Base-by-base conservation (phyloP, 73 alveolate species). In the Tetrahymena elliotti region DNA sequence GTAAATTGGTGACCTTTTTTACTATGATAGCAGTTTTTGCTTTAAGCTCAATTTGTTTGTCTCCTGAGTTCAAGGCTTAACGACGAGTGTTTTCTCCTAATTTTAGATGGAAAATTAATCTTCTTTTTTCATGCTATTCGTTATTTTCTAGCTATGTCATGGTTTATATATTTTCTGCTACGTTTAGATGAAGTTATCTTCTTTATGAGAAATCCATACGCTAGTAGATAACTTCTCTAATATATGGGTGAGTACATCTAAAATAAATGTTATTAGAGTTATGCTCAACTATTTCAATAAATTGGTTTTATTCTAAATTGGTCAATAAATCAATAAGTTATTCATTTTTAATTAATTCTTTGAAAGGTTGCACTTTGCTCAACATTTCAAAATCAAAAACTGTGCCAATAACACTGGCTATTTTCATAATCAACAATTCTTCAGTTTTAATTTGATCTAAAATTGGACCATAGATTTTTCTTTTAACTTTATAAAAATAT, bases 271-370 rank as follows among this genome's bases (percentile, higher is more conserved):
- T 84, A 20, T 37, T 35, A 3, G 52, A 31, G 37, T 84, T 84
- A n/a, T 84, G 52, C 37, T 84, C 93, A n/a, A 84, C 33, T 84
- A 84, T 38, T 84, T 84, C 93, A 22, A 84, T 84, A 35, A 84
- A 37, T 8, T 84, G 6, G 33, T 33, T 38, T n/a, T 84, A 8
- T 12, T 84, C 93, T 84, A 84, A 38, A 83, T 88, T 94, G 27
- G 52, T 38, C n/a, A 84, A 33, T 33, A 84, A 37, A 8, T 84
- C 54, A 5, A 84, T 38, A 1, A 84, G 37, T 33, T 84, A 37
- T n/a, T 93, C 96, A 37, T 35, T 37, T 24, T 35, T 35, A 38
- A 94, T 94, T 27, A 92, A 94, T 0, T 84, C 93, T 27, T 84
- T 84, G 36, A 84, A 84, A 27, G 93, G 93, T 68, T 37, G 33